Percentiles rank a stretch among this genome's conserved stretches.
Evolutionary conservation across 768 basidiomycete species (phyloP).

Genomic region (Trametes elegans): DNA sequence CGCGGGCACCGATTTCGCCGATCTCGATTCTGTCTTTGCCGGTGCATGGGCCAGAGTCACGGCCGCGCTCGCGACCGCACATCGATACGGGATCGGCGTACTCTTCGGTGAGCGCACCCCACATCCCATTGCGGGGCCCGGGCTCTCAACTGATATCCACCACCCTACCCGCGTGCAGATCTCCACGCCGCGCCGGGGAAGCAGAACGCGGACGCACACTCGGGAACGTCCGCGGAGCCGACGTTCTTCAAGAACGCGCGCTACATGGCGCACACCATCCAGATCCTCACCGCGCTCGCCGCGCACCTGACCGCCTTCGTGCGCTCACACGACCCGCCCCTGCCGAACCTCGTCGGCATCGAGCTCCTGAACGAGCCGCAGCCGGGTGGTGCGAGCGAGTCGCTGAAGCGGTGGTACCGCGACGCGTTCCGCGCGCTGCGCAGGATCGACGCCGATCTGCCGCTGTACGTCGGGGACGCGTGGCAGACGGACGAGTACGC

Average conservation of each 20-base stretch:
- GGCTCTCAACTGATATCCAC: neutral
- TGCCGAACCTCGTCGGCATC: slow-evolving; percentile 51
- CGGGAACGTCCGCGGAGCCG: slow-evolving; percentile 52
- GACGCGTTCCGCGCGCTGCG: slow-evolving; percentile 53
- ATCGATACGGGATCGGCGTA: slow-evolving; percentile 62
- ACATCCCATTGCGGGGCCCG: neutral
- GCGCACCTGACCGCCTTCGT: slow-evolving; percentile 9
- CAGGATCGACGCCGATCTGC: slow-evolving; percentile 50
- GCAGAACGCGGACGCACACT: slow-evolving; percentile 68
- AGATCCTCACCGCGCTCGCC: slow-evolving; percentile 29
- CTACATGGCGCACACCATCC: slow-evolving; percentile 47
- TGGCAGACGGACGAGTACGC: slow-evolving; percentile 72
- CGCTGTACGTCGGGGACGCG: slow-evolving; percentile 72
- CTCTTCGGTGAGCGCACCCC: slow-evolving; percentile 48
- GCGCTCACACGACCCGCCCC: slow-evolving; percentile 33
- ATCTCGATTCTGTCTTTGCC: slow-evolving; percentile 44
- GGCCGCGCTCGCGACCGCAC: slow-evolving; percentile 57
- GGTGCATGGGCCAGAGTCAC: slow-evolving; percentile 71
- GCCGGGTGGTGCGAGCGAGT: slow-evolving; percentile 44
- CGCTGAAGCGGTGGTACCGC: slow-evolving; percentile 63
- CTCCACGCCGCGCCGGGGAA: slow-evolving; percentile 75
- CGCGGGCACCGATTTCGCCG: slow-evolving; percentile 62
- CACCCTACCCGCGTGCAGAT: too few species aligned
- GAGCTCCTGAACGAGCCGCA: slow-evolving; percentile 62
- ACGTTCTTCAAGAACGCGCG: slow-evolving; percentile 46